Evolutionary conservation across 208 protist genomes (phyloP).

Genomic region (Trypanosoma vivax): DNA sequence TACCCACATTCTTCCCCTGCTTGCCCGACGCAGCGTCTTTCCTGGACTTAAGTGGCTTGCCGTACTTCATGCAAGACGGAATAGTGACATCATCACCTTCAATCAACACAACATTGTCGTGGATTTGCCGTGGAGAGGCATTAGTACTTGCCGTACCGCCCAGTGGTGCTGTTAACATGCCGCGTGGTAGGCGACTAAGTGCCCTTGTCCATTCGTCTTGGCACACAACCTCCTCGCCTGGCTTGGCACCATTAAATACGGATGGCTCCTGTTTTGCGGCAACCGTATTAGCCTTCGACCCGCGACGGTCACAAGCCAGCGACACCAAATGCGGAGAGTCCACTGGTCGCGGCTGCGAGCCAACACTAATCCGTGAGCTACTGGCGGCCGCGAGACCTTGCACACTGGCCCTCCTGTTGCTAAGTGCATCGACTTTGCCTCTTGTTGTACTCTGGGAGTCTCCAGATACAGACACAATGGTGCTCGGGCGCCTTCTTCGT

Average conservation of each 20-base stretch:
- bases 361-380: no score
- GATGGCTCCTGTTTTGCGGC: background rate
- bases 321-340: no score
- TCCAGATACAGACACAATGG: background rate
- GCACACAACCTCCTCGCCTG: background rate
- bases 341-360: no score
- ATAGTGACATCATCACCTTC: background rate
- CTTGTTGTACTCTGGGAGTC: background rate
- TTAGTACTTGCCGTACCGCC: background rate
- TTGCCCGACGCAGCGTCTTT: background rate
- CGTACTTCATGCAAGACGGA: no score
- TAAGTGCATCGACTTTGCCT: background rate
- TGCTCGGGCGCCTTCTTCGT: background rate
- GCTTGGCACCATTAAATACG: background rate
- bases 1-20: background rate
- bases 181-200: constrained; percentile 12
- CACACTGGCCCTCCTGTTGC: no score
- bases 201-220: constrained; percentile 21
- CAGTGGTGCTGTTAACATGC: constrained; percentile 1
- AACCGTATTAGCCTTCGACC: no score
- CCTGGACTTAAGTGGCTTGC: background rate
- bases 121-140: background rate
- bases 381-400: no score
- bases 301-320: no score
- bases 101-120: background rate